Base-by-base conservation (phyloP, 768 basidiomycete genomes). In the Hypsizygus marmoreus region DNA sequence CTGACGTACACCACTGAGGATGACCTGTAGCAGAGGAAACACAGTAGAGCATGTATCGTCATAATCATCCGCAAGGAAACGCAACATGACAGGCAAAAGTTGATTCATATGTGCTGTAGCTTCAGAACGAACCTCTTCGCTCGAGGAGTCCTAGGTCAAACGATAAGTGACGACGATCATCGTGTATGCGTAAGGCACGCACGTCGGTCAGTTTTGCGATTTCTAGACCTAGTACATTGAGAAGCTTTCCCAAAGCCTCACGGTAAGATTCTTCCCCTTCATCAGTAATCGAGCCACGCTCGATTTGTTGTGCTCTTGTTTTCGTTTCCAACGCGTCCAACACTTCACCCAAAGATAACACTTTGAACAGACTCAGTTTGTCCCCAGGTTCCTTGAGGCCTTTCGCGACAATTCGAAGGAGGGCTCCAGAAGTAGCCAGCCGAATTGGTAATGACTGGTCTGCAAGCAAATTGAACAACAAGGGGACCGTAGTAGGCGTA, bases 311-410 rank as follows among this genome's bases (percentile, higher is more conserved):
- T 45, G 71, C 66, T 20, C 85, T 76, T 8, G 89, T 88, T 65
- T 88, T 86, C 17, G 77, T 63, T 68, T 95, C 91, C 17, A 98
- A 71, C 1, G 87, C 84, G 30, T 84, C 83, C 9, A 98, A 71
- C 14, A 95, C 88, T 50, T 86, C 79, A 9, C 84, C 86, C 20
- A 98, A 70, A 14, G 95, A 87, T 24, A 99, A 77, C 3, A 97
- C 90, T 58, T 91, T 87, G 57, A 98, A 75, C 12, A 98, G 75
- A 56, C 91, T 88, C 7, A 99, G 67, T 65, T 97, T 97, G 62
- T 95, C 94, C 28, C 75, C 75, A 0, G 91, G 82, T 58, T 95
- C 93, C 59, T 98, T 94, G 33, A 98, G 76, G 13, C 97, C 97
- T 66, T 98, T 98, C 19, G 81, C 71, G n/a, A 95, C 77, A 40